Evolutionary conservation across 192 early-diverging fungal genomes (phyloP), one percentile per base, ranked within the genome.

Genomic region (Backusella psychrophila): DNA sequence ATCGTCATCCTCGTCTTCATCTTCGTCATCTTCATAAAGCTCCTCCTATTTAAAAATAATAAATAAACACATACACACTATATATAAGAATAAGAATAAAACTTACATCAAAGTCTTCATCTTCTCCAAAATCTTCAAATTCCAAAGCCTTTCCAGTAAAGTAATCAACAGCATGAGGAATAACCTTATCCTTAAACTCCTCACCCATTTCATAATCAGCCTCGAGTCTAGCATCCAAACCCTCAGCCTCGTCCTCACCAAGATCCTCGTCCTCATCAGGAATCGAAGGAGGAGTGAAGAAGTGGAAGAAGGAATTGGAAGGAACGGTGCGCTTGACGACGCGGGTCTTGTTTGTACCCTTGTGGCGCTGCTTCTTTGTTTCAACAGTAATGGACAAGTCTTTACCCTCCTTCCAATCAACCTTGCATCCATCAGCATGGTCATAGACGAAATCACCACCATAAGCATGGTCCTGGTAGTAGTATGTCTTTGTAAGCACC

Each of bases 361-460:
- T 98, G 89, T 98, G 96, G 72, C 97, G 95, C 90, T 99, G 98
- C 87, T 96, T 99, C 90, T 96, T 97, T 83, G 96, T 93, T 88
- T 99, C 97, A 71, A 98, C 86, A 6, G 89, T 96, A 65, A 98
- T 91, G 73, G 92, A 92, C 46, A 99, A 89, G 85, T 99, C 93
- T 89, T 98, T 94, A 79, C 93, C 96, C 72, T 97, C 95, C 85
- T 99, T 99, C 98, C 98, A 99, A 67, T 94, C 80, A 76, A 99
- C 96, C 71, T 92, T 85, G 56, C 92, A 92, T 56, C 96, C 98
- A 83, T 96, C 92, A 33, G 97, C 96, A 83, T 92, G 91, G 84
- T 95, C 95, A 82, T 95, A 98, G 74, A 97, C 88, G 69, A 97
- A 91, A 77, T 95, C 94, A 66, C 95, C 95, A 42, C 89, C 87